phyloP scores from a whole-genome alignment of 2,329 filamentous ascomycete species.

The Penicillium sp. region DNA sequence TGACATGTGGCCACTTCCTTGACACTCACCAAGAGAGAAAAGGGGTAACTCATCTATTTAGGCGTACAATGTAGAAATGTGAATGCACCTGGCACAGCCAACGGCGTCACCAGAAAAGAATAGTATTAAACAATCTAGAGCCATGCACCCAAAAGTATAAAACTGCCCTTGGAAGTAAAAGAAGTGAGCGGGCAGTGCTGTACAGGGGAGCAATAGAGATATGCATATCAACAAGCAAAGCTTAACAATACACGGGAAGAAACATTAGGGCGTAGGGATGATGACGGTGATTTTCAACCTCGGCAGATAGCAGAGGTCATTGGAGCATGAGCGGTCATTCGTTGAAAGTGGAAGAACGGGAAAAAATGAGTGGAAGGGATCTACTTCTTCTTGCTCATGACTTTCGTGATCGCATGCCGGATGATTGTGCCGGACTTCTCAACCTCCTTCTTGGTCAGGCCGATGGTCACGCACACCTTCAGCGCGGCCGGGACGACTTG shows the following conservation, averaged over 20 bases:
- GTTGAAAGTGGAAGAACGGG: constrained; percentile 3
- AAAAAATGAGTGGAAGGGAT: constrained; percentile 15
- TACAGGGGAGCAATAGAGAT: constrained; percentile 21
- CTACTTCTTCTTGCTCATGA: constrained; percentile 59
- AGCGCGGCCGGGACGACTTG: constrained; percentile 71
- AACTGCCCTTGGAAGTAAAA: constrained; percentile 10
- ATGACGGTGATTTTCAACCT: constrained; percentile 1
- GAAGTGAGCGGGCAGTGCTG: constrained; percentile 13
- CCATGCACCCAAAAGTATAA: constrained; percentile 14
- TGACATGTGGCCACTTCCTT: neutral
- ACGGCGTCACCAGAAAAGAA: constrained; percentile 8
- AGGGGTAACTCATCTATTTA: neutral
- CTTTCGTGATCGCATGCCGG: constrained; percentile 87
- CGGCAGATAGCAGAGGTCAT: constrained; percentile 13
- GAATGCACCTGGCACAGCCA: constrained; percentile 6
- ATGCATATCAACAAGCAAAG: constrained; percentile 22
- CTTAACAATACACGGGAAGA: constrained; percentile 19
- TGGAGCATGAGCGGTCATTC: constrained; percentile 23
- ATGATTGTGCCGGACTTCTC: constrained; percentile 89
- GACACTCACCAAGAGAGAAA: neutral
- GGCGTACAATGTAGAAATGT: neutral
- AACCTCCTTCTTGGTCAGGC: constrained; percentile 85
- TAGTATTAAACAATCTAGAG: constrained; percentile 26
- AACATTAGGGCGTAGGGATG: constrained; percentile 21
- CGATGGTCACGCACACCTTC: constrained; percentile 85